Evolutionary conservation across 2,329 filamentous ascomycete species (phyloP), one percentile per base, ranked within the genome.

Genomic region (Xylariales sp.): DNA sequence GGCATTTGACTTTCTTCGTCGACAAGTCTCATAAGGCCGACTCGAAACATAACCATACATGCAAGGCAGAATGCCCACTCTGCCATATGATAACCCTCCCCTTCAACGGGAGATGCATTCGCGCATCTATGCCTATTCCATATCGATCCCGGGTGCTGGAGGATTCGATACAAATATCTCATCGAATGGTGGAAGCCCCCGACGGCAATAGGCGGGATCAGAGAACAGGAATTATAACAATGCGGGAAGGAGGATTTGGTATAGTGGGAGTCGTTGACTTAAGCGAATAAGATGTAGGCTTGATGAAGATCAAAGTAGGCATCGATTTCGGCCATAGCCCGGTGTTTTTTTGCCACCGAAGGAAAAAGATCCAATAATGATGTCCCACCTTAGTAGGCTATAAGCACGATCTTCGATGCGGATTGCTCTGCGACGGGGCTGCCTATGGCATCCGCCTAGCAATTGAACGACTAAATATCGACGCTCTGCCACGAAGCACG

Each of bases 371-470:
- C 8, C 3, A 8, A 23, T 8, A 10, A 18, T 39, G 9, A 39
- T 5, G 9, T 39, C 36, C 9, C 10, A 9, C 36, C 10, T n/a
- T n/a, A n/a, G n/a, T n/a, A 67, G 60, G 30, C 60, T 48, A n/a
- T 69, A 67, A 18, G 64, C 67, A 2, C 23, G n/a, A 34, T 67
- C 67, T 52, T 67, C 67, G 39, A 23, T 12, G 18, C 60, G 52
- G 4, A 54, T 69, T 8, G 64, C 62, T 10, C 12, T 39, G 14
- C 67, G 50, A 5, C 23, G 14, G 14, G 1, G 64, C 57, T 18
- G 67, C 67, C 64, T 64, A 69, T 16, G 67, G 64, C 52, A 69
- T 64, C 14, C 68, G 75, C 34, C 76, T 71, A 12, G 69, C 73
- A 30, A 71, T 70, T 16, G 64, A 70, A 18, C 56, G 65, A 2